Evolutionary conservation across 805 yeast genomes (phyloP).

Genomic region (Suhomyces xylopsoci): DNA sequence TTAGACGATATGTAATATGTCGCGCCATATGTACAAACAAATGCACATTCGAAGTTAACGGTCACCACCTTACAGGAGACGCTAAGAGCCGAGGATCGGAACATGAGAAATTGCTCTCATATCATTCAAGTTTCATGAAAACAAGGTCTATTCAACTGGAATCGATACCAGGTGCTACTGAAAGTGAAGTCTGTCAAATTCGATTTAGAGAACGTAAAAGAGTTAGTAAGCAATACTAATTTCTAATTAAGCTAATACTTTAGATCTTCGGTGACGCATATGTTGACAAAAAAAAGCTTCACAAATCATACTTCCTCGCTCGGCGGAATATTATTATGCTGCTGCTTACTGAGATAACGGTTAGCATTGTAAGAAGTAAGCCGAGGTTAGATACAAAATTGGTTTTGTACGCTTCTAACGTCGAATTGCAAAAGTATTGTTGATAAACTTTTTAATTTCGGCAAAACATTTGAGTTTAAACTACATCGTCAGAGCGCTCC

Average conservation of each 20-base stretch:
- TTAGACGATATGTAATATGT: not conserved
- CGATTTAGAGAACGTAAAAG: not conserved
- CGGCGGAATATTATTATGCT: not conserved
- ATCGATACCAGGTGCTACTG: not conserved
- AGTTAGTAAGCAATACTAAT: not conserved
- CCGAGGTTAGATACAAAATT: not conserved
- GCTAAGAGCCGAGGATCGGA: not conserved
- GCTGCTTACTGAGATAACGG: not conserved
- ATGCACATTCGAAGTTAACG: not conserved
- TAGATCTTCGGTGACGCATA: not conserved
- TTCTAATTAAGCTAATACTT: not conserved
- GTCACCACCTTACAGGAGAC: not conserved
- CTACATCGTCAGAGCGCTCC: not conserved
- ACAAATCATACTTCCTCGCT: not conserved
- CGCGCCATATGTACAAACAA: not conserved
- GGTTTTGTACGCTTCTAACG: not conserved
- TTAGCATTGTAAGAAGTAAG: not conserved
- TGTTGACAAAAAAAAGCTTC: not conserved
- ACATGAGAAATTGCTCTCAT: not conserved
- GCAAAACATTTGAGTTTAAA: not conserved
- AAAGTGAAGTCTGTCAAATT: not conserved
- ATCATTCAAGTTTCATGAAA: not conserved
- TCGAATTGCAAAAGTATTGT: not conserved
- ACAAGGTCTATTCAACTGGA: not conserved
- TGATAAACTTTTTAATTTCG: constrained; percentile 3